Evolutionary conservation across 805 yeast species (phyloP).

Genomic region (Wickerhamomyces rabaulensis): DNA sequence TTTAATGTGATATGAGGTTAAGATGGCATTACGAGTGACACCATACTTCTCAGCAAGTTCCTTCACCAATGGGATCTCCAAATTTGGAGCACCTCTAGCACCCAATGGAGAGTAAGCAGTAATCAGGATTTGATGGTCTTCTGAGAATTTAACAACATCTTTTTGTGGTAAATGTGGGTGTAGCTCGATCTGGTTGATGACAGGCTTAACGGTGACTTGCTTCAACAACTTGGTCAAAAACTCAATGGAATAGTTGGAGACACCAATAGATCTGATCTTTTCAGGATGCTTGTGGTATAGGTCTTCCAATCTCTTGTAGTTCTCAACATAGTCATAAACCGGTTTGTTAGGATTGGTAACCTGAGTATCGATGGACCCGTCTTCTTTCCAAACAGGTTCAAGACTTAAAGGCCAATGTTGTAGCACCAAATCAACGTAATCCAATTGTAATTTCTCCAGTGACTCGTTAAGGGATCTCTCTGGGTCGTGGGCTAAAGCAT

Average conservation of each 20-base stretch:
- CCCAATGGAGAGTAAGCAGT: slow-evolving; percentile 66
- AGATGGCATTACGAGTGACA: slow-evolving; percentile 49
- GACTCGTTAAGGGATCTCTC: slow-evolving; percentile 39
- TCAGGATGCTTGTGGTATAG: slow-evolving; percentile 42
- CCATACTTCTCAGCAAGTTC: slow-evolving; percentile 52
- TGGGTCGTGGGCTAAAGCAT: slow-evolving; percentile 30
- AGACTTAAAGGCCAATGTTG: slow-evolving; percentile 36
- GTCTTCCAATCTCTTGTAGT: slow-evolving; percentile 12
- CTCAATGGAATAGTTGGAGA: slow-evolving; percentile 53
- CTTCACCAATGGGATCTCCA: slow-evolving; percentile 42
- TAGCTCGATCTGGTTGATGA: slow-evolving; percentile 66
- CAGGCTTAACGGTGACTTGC: slow-evolving; percentile 44
- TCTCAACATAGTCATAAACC: slow-evolving; percentile 13
- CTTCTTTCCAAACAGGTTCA: slow-evolving; percentile 32
- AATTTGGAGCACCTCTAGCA: slow-evolving; percentile 55
- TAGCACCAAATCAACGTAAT: slow-evolving; percentile 55
- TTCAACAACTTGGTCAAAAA: slow-evolving; percentile 42
- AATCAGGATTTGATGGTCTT: slow-evolving; percentile 40
- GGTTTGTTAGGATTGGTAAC: slow-evolving; percentile 23
- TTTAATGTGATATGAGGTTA: slow-evolving; percentile 56
- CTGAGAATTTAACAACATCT: slow-evolving; percentile 43
- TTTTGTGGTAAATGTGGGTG: slow-evolving; percentile 66
- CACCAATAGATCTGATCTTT: slow-evolving; percentile 57
- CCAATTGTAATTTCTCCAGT: slow-evolving; percentile 38
- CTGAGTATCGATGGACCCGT: slow-evolving; percentile 33